These are phyloP conservation scores for Trifolium pratense DNA, from an alignment of 306 rosid genomes.

Conservation along the genomic window DNA sequence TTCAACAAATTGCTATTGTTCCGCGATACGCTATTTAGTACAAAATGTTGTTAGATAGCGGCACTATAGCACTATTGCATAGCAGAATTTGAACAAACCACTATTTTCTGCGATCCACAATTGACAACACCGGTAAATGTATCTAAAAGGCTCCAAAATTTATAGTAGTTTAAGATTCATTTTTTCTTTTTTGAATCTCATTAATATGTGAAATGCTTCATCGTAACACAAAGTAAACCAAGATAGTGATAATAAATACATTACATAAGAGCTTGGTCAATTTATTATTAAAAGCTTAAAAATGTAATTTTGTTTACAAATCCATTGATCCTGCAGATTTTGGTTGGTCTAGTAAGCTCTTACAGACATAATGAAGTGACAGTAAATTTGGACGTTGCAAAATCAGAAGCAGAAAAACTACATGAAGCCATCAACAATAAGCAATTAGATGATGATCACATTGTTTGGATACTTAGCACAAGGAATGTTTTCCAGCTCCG, in stretches of 20 bases:
- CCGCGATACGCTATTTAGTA: neutral
- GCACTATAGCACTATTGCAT: neutral
- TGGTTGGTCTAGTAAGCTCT: conserved; percentile 77
- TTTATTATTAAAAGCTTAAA: no score
- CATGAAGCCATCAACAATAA: conserved; percentile 68
- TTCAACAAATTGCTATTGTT: neutral
- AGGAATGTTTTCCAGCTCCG: conserved; percentile 85
- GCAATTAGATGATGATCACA: conserved; percentile 63
- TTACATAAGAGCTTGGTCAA: no score
- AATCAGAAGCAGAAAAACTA: conserved; percentile 65
- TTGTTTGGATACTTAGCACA: conserved; percentile 77
- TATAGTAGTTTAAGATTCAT: no score
- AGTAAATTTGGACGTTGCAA: conserved; percentile 58
- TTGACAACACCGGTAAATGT: no score
- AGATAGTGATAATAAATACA: no score
- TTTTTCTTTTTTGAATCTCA: no score
- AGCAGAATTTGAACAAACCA: neutral
- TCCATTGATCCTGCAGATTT: conserved; percentile 55
- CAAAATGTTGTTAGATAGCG: neutral
- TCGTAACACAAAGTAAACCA: neutral
- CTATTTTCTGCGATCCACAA: neutral
- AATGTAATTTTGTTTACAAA: neutral
- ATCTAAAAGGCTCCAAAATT: no score
- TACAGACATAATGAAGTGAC: conserved; percentile 73
- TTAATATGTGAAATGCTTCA: neutral